Evolutionary conservation across 352 stramenopile genomes (phyloP).

Genomic region (Globisporangium parvum): DNA sequence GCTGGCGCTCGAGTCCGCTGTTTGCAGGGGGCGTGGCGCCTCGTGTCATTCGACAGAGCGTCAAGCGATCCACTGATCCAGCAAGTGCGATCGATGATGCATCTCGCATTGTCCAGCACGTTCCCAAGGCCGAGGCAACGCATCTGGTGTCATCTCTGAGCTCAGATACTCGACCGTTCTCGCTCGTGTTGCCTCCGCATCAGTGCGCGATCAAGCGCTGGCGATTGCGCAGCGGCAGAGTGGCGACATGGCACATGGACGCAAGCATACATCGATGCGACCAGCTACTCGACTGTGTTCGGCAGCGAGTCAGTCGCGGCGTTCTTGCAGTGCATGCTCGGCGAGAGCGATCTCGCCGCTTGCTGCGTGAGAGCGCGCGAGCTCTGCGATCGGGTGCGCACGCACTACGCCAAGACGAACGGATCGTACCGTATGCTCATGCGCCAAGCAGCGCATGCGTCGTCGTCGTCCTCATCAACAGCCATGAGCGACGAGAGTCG

Average conservation of each 20-base stretch:
- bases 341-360: background rate
- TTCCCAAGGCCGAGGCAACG: conserved; percentile 16
- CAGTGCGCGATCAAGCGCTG: background rate
- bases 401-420: conserved; percentile 40
- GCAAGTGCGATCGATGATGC: background rate
- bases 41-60: conserved; percentile 8
- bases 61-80: background rate
- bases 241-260: background rate
- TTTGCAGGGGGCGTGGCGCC: conserved; percentile 24
- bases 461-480: conserved; percentile 8
- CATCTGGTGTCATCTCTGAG: background rate
- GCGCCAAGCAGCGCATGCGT: conserved; percentile 24
- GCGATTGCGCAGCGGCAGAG: background rate
- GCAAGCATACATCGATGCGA: background rate
- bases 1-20: conserved; percentile 24
- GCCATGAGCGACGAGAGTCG: conserved; percentile 4
- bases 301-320: conserved; percentile 4
- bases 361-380: conserved; percentile 4
- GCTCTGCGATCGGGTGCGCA: conserved; percentile 54
- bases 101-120: conserved; percentile 23
- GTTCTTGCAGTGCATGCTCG: conserved; percentile 17
- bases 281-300: conserved; percentile 25
- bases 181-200: conserved; percentile 29
- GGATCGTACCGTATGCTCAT: conserved; percentile 64
- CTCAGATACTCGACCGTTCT: conserved; percentile 18